Evolutionary conservation across 345 rosid genomes (phyloP).

Genomic region (Microcos paniculata): DNA sequence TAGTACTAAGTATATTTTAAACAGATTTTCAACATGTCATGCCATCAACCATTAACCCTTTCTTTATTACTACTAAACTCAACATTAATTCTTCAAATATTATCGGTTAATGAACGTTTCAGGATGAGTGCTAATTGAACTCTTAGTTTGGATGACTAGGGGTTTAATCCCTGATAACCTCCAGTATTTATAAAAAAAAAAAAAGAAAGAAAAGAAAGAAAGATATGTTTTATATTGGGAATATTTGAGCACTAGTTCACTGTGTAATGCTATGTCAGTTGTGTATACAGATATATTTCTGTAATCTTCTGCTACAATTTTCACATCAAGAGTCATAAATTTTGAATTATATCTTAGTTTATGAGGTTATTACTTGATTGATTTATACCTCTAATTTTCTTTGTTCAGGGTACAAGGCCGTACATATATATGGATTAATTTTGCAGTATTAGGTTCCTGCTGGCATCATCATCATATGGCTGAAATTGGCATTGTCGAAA

Average conservation of each 20-base stretch:
- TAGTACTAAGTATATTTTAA: neutral
- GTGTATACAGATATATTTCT: too few species aligned
- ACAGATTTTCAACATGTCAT: neutral
- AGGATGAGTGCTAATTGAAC: too few species aligned
- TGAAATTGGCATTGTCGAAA: neutral
- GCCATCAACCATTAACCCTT: neutral
- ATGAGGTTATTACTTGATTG: neutral
- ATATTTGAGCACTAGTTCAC: too few species aligned
- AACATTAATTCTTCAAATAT: neutral
- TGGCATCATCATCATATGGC: neutral
- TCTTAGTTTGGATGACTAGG: too few species aligned
- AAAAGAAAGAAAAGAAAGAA: too few species aligned
- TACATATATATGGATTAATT: neutral
- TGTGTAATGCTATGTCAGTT: too few species aligned
- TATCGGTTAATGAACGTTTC: too few species aligned
- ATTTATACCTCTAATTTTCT: neutral
- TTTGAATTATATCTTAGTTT: neutral
- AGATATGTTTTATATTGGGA: too few species aligned
- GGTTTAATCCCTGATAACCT: too few species aligned
- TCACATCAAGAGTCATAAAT: neutral
- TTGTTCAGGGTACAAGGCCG: neutral
- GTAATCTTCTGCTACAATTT: neutral
- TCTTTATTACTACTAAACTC: neutral
- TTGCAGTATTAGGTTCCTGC: neutral
- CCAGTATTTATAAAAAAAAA: too few species aligned